Base-by-base conservation (phyloP, 1,284 basidiomycete genomes). In the Pascua sp. region DNA sequence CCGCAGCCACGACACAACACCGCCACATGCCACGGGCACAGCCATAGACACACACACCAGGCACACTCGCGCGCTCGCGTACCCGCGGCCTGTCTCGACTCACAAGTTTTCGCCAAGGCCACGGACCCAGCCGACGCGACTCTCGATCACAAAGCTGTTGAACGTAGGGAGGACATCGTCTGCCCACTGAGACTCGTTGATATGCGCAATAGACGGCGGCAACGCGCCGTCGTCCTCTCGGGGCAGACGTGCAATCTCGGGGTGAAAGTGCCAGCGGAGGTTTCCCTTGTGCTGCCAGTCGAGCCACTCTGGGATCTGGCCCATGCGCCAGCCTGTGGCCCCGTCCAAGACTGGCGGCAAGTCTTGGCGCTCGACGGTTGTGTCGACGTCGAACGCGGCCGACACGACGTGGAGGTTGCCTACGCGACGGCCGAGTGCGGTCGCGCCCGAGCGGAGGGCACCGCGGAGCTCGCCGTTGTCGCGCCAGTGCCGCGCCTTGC, bases 401-500 rank as follows among this genome's bases (percentile, higher is more conserved):
- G 72, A 67, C 13, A 73, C 49, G 43, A 73, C 60, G 44, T 73
- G 71, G 15, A 73, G 50, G 44, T 50, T 64, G 3, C 65, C 54
- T 12, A 64, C 47, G 18, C 57, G 57, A 1, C 64, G 49, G 5
- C 52, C 57, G 4, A 71, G 54, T 13, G 55, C 50, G 24, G 61
- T 46, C 8, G 64, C 63, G 17, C 60, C 67, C 1, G 67, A 69
- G 16, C 72, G 60, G 5, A 74, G 51, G 1, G 69, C 64, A 5
- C 69, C 70, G 46, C 69, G 49, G n/a, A 74, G 55, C 56, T 74
- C 72, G 38, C 70, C 70, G 49, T 74, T 74, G 52, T 74, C 72
- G 13, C 72, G 47, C 67, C 67, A 74, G 45, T 69, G 67, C 38
- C 62, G 57, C 36, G 53, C 56, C 40, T 56, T 58, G 18, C 47